Conservation (phyloP, 495 filamentous ascomycete species). For the Neurospora sp. region DNA sequence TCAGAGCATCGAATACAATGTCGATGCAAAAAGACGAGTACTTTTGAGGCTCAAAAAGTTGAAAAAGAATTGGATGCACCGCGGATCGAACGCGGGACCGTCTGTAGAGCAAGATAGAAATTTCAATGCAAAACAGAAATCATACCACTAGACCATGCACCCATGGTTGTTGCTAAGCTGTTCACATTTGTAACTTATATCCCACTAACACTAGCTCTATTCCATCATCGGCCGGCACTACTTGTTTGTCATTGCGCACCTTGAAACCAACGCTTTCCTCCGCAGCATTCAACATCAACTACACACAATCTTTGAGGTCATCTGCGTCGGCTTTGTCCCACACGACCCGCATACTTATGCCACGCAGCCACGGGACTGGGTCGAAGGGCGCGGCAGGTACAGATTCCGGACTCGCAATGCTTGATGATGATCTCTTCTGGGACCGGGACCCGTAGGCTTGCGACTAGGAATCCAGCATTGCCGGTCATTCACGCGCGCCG, state of each 20-base stretch:
- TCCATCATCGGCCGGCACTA: not conserved
- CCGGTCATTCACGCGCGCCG: not conserved
- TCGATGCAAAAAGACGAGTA: not conserved
- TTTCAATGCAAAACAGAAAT: slow-evolving; percentile 9
- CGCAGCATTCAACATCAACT: not conserved
- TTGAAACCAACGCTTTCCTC: not conserved
- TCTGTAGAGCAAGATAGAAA: slow-evolving; percentile 5
- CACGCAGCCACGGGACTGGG: not conserved
- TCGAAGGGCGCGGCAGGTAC: not conserved
- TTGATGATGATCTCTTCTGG: not conserved
- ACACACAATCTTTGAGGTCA: not conserved
- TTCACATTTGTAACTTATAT: not conserved
- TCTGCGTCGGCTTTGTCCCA: not conserved
- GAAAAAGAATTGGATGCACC: slow-evolving; percentile 3
- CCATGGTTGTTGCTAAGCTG: not conserved
- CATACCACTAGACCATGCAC: slow-evolving; percentile 8
- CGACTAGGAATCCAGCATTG: not conserved
- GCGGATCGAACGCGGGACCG: slow-evolving; percentile 10
- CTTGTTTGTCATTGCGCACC: not conserved
- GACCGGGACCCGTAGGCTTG: not conserved
- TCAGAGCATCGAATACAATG: not conserved
- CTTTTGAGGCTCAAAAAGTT: not conserved
- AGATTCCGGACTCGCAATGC: not conserved
- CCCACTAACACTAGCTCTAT: not conserved
- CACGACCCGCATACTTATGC: not conserved